Base-by-base conservation (phyloP, 495 filamentous ascomycete species). In the Oleoguttula mirabilis region DNA sequence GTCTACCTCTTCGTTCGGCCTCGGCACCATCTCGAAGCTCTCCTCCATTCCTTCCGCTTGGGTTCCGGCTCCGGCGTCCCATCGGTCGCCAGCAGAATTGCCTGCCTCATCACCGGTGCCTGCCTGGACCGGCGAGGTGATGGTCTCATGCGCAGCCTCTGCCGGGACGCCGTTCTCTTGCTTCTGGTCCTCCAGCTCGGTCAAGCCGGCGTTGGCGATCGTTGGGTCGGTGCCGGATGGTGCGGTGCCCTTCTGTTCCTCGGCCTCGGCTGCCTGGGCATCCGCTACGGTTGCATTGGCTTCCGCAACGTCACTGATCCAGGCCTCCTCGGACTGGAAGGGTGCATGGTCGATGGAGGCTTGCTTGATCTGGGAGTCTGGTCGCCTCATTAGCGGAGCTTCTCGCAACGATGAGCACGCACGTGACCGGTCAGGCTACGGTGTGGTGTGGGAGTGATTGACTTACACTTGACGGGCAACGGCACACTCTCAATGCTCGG, bases 401-500 rank as follows among this genome's bases (percentile, higher is more conserved):
- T n/a, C n/a, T n/a, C n/a, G n/a, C n/a, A n/a, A n/a, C n/a, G n/a
- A n/a, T n/a, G n/a, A n/a, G n/a, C n/a, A n/a, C n/a, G n/a, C n/a
- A n/a, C n/a, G n/a, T n/a, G n/a, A n/a, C n/a, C 25, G 25, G 25
- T 7, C 25, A 28, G 25, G 7, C 25, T 28, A 28, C 7, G n/a
- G 25, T 28, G n/a, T 28, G 7, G 7, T 28, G 25, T 28, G 7
- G 25, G n/a, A 28, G 25, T 7, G n/a, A n/a, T 28, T 7, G 7
- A 50, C 84, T 68, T 63, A 93, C 86, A 95, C n/a, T 80, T 84
- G 36, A 82, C 69, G 25, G 79, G 69, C 23, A 88, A 68, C 12
- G 58, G 46, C 2, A 75, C 72, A 12, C 79, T 76, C 33, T 74
- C 71, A 21, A 82, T 76, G 36, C 73, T 78, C 35, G 60, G 55